phyloP scores from a whole-genome alignment of 106 monocot genomes.

The Ottelia alismoides region DNA sequence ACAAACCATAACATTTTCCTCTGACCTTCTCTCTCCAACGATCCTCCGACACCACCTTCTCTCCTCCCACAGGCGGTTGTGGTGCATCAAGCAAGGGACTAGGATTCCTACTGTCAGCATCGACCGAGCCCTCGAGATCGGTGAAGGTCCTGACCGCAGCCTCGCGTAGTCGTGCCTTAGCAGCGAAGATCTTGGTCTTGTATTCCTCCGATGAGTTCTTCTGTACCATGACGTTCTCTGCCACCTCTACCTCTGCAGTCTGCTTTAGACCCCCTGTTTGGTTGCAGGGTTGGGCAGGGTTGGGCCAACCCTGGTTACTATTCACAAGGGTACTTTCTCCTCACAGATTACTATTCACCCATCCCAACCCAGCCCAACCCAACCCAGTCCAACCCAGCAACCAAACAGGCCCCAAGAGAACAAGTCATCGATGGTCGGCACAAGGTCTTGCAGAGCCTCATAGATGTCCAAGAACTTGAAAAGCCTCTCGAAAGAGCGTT shows the following conservation, averaged over 20 bases:
- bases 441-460: conserved; percentile 7
- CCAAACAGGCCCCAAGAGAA: conserved; percentile 1
- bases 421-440: conserved; percentile 10
- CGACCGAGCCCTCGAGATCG: conserved; percentile 24
- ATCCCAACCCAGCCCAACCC: no score
- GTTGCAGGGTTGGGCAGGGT: no score
- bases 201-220: background rate
- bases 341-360: no score
- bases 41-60: no score
- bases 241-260: background rate
- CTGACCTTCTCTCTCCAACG: no score
- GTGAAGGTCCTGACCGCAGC: conserved; percentile 23
- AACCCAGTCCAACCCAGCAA: no score
- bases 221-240: background rate
- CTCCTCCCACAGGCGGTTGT: no score
- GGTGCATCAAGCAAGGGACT: conserved; percentile 34
- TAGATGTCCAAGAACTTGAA: conserved; percentile 16
- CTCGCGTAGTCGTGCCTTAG: conserved; percentile 17
- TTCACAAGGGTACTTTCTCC: no score
- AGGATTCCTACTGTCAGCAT: conserved; percentile 21
- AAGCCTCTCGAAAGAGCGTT: conserved; percentile 14
- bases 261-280: no score
- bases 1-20: no score
- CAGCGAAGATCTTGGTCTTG: conserved; percentile 4
- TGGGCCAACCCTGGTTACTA: no score